phyloP scores from a whole-genome alignment of 2,329 filamentous ascomycete genomes.

The Lachnellula subtilissima region DNA sequence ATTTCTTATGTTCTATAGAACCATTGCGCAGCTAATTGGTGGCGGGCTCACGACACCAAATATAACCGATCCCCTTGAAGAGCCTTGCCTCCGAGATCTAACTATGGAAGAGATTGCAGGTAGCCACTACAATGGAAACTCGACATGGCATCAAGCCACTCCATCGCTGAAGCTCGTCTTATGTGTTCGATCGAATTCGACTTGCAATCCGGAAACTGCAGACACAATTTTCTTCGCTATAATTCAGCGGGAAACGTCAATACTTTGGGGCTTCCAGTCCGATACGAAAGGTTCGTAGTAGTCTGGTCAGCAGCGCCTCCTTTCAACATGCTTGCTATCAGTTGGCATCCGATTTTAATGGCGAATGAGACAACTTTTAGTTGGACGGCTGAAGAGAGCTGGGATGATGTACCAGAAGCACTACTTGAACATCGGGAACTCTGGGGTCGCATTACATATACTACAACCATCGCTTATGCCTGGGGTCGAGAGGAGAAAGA shows the following conservation, averaged over 20 bases:
- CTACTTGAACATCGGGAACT: slow-evolving; percentile 11
- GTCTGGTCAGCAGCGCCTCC: slow-evolving; percentile 34
- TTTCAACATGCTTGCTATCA: slow-evolving; percentile 34
- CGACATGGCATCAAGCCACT: slow-evolving; percentile 37
- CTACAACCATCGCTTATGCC: slow-evolving; percentile 35
- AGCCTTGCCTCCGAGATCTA: slow-evolving; percentile 18
- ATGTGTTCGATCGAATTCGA: slow-evolving; percentile 28
- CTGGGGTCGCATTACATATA: slow-evolving; percentile 36
- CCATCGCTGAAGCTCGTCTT: slow-evolving; percentile 35
- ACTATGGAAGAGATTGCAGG: slow-evolving; percentile 7
- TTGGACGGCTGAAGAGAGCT: slow-evolving; percentile 33
- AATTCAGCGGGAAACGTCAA: slow-evolving; percentile 37
- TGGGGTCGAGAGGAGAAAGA: slow-evolving; percentile 32
- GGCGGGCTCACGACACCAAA: slow-evolving; percentile 23
- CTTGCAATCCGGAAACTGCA: slow-evolving; percentile 19
- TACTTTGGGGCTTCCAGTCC: slow-evolving; percentile 30
- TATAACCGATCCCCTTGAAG: slow-evolving; percentile 15
- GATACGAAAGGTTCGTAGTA: slow-evolving; percentile 36
- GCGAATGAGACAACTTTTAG: slow-evolving; percentile 34
- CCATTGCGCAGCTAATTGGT: slow-evolving; percentile 22
- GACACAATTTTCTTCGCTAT: slow-evolving; percentile 33
- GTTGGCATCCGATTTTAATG: slow-evolving; percentile 32
- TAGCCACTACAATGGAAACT: slow-evolving; percentile 11
- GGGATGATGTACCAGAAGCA: slow-evolving; percentile 28
- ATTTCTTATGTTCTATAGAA: not conserved